Evolutionary conservation across 345 rosid genomes (phyloP).

Genomic region (Syzygium grande): DNA sequence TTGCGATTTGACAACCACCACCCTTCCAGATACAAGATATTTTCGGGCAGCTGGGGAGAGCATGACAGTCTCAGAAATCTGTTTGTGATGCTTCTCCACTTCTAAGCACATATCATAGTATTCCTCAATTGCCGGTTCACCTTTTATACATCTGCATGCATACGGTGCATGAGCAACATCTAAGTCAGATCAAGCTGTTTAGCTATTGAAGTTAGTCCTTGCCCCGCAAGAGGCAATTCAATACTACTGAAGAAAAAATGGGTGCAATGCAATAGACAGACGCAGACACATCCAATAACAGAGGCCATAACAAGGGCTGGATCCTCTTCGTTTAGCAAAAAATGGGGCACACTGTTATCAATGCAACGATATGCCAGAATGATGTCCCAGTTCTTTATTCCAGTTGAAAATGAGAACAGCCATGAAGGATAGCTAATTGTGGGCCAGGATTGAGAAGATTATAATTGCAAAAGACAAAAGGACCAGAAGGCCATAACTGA

Average conservation of each 20-base stretch:
- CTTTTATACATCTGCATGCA: conserved; percentile 72
- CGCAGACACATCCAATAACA: neutral
- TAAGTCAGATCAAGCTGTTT: neutral
- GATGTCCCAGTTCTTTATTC: neutral
- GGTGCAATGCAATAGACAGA: neutral
- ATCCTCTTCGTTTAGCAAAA: neutral
- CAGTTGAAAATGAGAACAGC: neutral
- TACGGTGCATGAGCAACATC: neutral
- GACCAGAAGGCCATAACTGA: neutral
- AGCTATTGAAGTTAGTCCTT: neutral
- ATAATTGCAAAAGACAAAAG: neutral
- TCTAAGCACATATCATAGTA: conserved; percentile 65
- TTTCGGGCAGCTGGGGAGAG: conserved; percentile 35
- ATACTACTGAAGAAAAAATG: neutral
- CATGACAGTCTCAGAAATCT: conserved; percentile 63
- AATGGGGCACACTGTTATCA: neutral
- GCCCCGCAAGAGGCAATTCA: neutral
- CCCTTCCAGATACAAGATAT: conserved; percentile 62
- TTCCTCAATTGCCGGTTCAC: conserved; percentile 90
- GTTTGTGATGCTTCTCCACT: conserved; percentile 35
- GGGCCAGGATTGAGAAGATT: neutral
- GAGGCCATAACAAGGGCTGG: neutral
- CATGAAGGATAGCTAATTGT: neutral
- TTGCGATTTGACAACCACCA: conserved; percentile 73
- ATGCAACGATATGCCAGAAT: neutral